These are phyloP conservation scores for Arabidopsis arenosa DNA, from an alignment of 345 rosid genomes.

Conservation along the genomic window DNA sequence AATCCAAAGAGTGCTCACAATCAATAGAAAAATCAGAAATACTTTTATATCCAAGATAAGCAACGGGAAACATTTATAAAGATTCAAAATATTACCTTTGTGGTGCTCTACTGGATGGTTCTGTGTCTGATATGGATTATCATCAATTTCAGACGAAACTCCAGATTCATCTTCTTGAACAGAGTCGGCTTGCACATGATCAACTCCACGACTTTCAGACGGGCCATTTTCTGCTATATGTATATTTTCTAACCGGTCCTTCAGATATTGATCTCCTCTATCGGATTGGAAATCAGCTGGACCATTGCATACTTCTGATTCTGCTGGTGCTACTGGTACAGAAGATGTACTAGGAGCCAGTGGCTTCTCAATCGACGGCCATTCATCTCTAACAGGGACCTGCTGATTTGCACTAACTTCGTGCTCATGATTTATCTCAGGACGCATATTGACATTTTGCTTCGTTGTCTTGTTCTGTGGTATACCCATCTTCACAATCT, in stretches of 20 bases:
- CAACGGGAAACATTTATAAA: conserved; percentile 8
- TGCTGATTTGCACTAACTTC: conserved; percentile 52
- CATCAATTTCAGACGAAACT: conserved; percentile 64
- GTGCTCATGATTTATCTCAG: conserved; percentile 53
- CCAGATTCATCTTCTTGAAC: conserved; percentile 66
- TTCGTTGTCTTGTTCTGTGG: conserved; percentile 62
- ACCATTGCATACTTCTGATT: conserved; percentile 57
- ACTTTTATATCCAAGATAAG: not conserved
- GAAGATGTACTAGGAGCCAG: conserved; percentile 53
- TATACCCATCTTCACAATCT: conserved; percentile 96
- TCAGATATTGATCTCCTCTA: conserved; percentile 56
- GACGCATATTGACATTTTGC: conserved; percentile 29
- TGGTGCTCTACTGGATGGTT: conserved; percentile 61
- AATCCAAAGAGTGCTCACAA: conserved; percentile 10
- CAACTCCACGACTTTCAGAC: conserved; percentile 48
- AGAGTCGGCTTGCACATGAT: conserved; percentile 58
- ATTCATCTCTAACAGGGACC: conserved; percentile 60
- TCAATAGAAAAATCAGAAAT: conserved; percentile 2
- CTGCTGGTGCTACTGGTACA: conserved; percentile 55
- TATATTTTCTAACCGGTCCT: conserved; percentile 59
- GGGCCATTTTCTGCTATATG: conserved; percentile 60
- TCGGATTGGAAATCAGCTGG: conserved; percentile 61
- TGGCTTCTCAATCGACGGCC: conserved; percentile 71
- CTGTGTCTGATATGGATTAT: conserved; percentile 60
- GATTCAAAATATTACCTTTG: conserved; percentile 53